Conservation (phyloP, 768 basidiomycete species). For the Pleurotus tuber-regium region DNA sequence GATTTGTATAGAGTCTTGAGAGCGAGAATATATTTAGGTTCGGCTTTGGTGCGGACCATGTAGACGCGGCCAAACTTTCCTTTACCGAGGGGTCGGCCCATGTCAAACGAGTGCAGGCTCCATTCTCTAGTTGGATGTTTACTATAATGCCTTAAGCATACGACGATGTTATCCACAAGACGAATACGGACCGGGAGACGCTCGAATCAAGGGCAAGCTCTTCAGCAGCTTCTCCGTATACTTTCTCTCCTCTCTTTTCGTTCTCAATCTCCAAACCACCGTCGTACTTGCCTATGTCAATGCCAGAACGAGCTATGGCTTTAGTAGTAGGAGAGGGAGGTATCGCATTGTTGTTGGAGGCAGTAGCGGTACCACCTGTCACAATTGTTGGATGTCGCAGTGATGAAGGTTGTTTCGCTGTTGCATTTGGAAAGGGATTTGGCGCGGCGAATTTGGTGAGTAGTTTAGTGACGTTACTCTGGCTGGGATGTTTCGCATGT, state of each 20-base stretch:
- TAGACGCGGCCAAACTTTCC: slow-evolving; percentile 99
- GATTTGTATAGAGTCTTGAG: slow-evolving; percentile 97
- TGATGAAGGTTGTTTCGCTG: slow-evolving; percentile 35
- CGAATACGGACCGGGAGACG: slow-evolving; percentile 50
- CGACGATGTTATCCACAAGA: not conserved
- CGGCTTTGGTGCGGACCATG: slow-evolving; percentile 90
- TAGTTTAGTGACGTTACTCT: slow-evolving; percentile 65
- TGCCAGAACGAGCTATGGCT: slow-evolving; percentile 27
- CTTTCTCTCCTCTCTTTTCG: slow-evolving; percentile 70
- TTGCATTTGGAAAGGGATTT: slow-evolving; percentile 38
- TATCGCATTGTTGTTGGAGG: slow-evolving; percentile 18
- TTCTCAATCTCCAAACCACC: slow-evolving; percentile 95
- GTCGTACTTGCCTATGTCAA: slow-evolving; percentile 91
- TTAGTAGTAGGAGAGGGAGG: slow-evolving; percentile 18
- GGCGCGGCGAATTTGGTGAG: slow-evolving; percentile 74
- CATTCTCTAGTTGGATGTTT: slow-evolving; percentile 79
- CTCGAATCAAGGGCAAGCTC: slow-evolving; percentile 86
- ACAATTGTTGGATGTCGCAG: slow-evolving; percentile 36
- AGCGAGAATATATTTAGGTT: slow-evolving; percentile 91
- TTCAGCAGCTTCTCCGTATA: slow-evolving; percentile 76
- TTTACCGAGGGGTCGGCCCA: slow-evolving; percentile 95
- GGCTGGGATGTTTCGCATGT: slow-evolving; percentile 54
- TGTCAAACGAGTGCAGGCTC: slow-evolving; percentile 85
- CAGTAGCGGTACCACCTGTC: slow-evolving; percentile 14
- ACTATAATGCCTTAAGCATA: slow-evolving; percentile 28